Evolutionary conservation across 257 asterid genomes (phyloP), one percentile per base, ranked within the genome.

Genomic region (Solanum bulbocastanum): DNA sequence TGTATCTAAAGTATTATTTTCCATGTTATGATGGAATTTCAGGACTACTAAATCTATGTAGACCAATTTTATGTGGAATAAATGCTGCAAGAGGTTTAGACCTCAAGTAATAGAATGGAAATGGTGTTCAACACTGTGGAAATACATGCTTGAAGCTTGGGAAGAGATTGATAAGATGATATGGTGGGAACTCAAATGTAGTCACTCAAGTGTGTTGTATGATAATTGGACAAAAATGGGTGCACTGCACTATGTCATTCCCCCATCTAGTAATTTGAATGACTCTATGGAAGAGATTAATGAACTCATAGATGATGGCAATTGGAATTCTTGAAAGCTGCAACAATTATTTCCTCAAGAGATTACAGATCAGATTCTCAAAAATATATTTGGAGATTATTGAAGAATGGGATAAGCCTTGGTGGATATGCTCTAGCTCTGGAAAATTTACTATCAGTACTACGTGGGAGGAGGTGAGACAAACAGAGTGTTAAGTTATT

Each of bases 271-370:
- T 16, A 16, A 15, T 6, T 52, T 52, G 22, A 0, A 52, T 16
- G 23, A 52, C 5, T 2, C 0, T 52, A 4, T 52, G 23, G 23
- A 52, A 15, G 1, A 52, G 60, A 16, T 52, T 15, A 52, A 52
- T 5, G 60, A 52, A 15, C 60, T 49, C 0, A 49, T 15, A 16
- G 8, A 14, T 3, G 0, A 49, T 5, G 60, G 22, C 3, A 14
- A 16, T 0, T 49, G 60, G 60, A 52, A 52, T 52, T 5, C 0
- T 15, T 0, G 3, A 5, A 16, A 52, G 20, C 2, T 52, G 0
- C 23, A 52, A 52, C 23, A 52, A 52, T 15, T 52, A 52, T 52
- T 52, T 52, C 60, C 4, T 16, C 60, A 1, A 52, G 22, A 52
- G 8, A 15, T 52, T 16, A 52, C 0, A 15, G 4, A 52, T 15